Evolutionary conservation across 352 stramenopile genomes (phyloP).

Genomic region (Pythium sukuiense): DNA sequence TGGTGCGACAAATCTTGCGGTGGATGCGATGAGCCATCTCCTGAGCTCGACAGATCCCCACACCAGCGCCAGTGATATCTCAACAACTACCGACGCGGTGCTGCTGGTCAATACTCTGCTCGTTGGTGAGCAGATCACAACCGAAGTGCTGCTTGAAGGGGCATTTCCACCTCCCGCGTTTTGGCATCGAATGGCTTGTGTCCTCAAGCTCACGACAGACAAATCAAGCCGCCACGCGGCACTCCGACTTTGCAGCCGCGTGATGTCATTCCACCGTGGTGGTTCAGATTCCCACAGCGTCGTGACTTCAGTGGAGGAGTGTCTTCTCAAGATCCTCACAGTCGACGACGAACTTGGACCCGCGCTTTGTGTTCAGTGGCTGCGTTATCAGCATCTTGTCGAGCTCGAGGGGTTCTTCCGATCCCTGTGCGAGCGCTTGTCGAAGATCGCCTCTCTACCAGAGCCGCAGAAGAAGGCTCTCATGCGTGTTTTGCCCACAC

Average conservation of each 20-base stretch:
- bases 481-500: slow-evolving; percentile 1
- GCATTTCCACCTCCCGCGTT: background rate
- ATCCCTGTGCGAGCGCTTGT: background rate
- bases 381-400: background rate
- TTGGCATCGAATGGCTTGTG: background rate
- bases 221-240: background rate
- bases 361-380: slow-evolving; percentile 8
- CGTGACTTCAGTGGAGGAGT: background rate
- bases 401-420: background rate
- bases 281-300: too few relatives aligned
- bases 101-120: background rate
- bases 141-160: background rate
- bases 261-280: background rate
- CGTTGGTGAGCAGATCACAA: background rate
- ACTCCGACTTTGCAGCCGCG: background rate
- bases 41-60: too few relatives aligned
- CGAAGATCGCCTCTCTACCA: background rate
- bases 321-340: background rate
- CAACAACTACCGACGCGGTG: background rate
- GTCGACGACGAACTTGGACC: background rate
- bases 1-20: background rate
- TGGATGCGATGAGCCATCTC: background rate
- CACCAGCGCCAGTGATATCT: background rate
- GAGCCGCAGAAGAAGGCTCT: background rate
- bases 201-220: background rate